Conservation (phyloP, 2,329 filamentous ascomycete genomes). For the Alternaria solani region DNA sequence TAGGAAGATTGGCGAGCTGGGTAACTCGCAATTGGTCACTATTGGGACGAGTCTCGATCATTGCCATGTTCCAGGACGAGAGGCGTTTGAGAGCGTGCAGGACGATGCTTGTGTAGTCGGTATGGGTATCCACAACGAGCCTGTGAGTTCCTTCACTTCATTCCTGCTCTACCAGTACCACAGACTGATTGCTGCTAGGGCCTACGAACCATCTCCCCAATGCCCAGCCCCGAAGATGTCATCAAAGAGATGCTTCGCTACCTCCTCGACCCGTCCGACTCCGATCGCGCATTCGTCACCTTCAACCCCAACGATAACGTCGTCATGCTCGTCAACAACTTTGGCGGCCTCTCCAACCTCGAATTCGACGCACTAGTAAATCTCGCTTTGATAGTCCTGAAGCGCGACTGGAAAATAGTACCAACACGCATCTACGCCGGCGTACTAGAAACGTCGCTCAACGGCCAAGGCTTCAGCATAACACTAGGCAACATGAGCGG, state of each 20-base stretch:
- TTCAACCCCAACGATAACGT: constrained; percentile 57
- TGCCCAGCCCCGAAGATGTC: constrained; percentile 59
- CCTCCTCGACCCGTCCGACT: constrained; percentile 58
- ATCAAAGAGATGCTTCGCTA: constrained; percentile 59
- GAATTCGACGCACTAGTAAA: constrained; percentile 59
- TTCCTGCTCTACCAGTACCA: not conserved
- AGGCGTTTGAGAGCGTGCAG: constrained; percentile 59
- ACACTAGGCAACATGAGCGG: constrained; percentile 62
- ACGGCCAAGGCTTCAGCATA: constrained; percentile 65
- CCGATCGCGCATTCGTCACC: constrained; percentile 59
- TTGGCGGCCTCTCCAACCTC: constrained; percentile 58
- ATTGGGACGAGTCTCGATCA: constrained; percentile 62
- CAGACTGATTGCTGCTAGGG: constrained; percentile 38
- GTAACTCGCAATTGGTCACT: constrained; percentile 58
- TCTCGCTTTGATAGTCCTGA: constrained; percentile 52
- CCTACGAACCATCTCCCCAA: constrained; percentile 55
- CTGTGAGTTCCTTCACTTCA: constrained; percentile 39
- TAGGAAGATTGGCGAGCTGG: constrained; percentile 55
- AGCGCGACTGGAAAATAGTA: constrained; percentile 58
- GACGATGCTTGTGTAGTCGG: constrained; percentile 51
- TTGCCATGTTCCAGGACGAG: constrained; percentile 61
- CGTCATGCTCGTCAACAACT: constrained; percentile 59
- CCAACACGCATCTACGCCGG: constrained; percentile 59
- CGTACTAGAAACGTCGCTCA: constrained; percentile 62
- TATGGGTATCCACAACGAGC: constrained; percentile 63